Conservation (phyloP, 2,329 filamentous ascomycete genomes). For the Aspergillus fumigatiaffinis region DNA sequence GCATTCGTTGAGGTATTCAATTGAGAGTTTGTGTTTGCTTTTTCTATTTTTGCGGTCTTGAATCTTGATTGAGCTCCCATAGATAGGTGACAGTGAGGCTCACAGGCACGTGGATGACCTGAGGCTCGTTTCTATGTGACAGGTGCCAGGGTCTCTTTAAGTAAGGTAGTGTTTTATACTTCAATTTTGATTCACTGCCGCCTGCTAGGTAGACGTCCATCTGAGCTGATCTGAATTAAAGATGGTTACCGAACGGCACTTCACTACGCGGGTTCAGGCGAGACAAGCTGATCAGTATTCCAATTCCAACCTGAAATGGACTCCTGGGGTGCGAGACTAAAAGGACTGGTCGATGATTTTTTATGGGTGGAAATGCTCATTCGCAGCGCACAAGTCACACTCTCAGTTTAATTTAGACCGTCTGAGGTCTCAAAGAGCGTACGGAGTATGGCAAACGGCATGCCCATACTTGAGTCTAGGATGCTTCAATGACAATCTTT, state of each 20-base stretch:
- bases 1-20: background rate
- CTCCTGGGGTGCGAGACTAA: too few relatives aligned
- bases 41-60: background rate
- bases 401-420: too few relatives aligned
- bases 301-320: too few relatives aligned
- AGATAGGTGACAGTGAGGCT: background rate
- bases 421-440: background rate
- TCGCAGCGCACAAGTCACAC: too few relatives aligned
- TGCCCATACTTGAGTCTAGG: conserved; percentile 6
- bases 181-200: too few relatives aligned
- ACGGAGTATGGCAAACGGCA: background rate
- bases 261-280: background rate
- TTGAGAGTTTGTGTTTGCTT: background rate
- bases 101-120: background rate
- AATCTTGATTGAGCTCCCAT: background rate
- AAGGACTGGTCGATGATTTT: background rate
- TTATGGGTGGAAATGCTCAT: background rate
- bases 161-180: too few relatives aligned
- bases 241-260: background rate
- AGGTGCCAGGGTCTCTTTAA: background rate
- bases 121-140: background rate
- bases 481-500: conserved; percentile 5
- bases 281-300: background rate
- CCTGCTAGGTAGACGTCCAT: background rate
- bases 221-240: background rate